Evolutionary conservation across 2,329 filamentous ascomycete species (phyloP).

Genomic region (Microcyclospora tardicrescens): DNA sequence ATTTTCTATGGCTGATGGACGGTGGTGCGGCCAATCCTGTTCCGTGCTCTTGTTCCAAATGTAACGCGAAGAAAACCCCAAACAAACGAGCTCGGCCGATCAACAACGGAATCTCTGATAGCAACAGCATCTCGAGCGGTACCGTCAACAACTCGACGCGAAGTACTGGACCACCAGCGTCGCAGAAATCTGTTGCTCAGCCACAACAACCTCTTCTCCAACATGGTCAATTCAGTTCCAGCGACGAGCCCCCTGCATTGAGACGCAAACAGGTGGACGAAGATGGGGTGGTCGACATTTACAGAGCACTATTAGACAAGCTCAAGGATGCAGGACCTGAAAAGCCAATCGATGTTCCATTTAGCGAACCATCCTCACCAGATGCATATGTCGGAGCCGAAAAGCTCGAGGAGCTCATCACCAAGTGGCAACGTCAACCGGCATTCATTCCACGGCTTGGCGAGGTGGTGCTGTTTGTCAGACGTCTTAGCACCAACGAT

Average conservation of each 20-base stretch:
- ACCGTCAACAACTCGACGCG: neutral
- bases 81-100: too few species aligned
- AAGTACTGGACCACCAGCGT: neutral
- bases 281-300: slow-evolving; percentile 43
- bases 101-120: too few species aligned
- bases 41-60: slow-evolving; percentile 40
- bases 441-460: slow-evolving; percentile 42
- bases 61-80: slow-evolving; percentile 12
- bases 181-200: neutral
- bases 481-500: slow-evolving; percentile 20
- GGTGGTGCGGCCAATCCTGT: slow-evolving; percentile 20
- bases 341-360: slow-evolving; percentile 29
- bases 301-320: slow-evolving; percentile 36
- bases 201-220: too few species aligned
- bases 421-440: slow-evolving; percentile 30
- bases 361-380: slow-evolving; percentile 39
- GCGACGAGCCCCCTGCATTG: slow-evolving; percentile 2
- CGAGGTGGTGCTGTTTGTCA: slow-evolving; percentile 44
- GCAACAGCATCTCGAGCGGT: neutral
- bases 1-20: slow-evolving; percentile 45
- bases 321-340: slow-evolving; percentile 27
- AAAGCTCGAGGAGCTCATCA: slow-evolving; percentile 29
- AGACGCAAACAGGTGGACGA: slow-evolving; percentile 27
- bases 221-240: neutral
- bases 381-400: slow-evolving; percentile 44